phyloP scores from a whole-genome alignment of 192 early-diverging fungal genomes.

The Backusella westeae region DNA sequence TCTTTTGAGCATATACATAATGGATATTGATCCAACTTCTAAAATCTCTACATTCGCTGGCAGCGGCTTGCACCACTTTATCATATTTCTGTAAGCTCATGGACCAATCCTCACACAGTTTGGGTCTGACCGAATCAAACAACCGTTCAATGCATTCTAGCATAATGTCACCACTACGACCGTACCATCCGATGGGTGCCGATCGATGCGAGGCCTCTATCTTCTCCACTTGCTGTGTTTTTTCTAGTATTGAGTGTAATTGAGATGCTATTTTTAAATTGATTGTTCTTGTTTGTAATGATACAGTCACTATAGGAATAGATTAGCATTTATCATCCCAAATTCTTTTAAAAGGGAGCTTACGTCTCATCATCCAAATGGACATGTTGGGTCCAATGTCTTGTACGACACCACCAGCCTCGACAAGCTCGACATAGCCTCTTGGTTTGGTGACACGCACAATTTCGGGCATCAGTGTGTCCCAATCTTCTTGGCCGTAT shows the following conservation, averaged over 20 bases:
- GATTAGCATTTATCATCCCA: too few relatives aligned
- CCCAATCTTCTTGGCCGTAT: slow-evolving; percentile 28
- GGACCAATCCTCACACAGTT: slow-evolving; percentile 36
- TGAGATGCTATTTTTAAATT: slow-evolving; percentile 12
- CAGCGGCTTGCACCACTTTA: not conserved
- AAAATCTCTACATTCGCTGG: slow-evolving; percentile 28
- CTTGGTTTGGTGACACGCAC: slow-evolving; percentile 33
- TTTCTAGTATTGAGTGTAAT: slow-evolving; percentile 5
- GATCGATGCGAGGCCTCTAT: slow-evolving; percentile 25
- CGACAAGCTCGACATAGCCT: slow-evolving; percentile 35
- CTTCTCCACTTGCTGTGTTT: not conserved
- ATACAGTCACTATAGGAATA: slow-evolving; percentile 23
- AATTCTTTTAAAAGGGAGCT: not conserved
- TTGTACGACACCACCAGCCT: slow-evolving; percentile 6
- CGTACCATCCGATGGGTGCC: slow-evolving; percentile 32
- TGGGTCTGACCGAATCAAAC: slow-evolving; percentile 26
- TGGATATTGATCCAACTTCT: slow-evolving; percentile 33
- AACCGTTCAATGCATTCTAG: slow-evolving; percentile 20
- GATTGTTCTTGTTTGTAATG: slow-evolving; percentile 31
- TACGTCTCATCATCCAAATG: slow-evolving; percentile 37
- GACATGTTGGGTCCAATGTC: slow-evolving; percentile 36
- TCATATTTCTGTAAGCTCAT: slow-evolving; percentile 34
- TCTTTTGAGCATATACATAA: slow-evolving; percentile 19
- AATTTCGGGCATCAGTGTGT: slow-evolving; percentile 22
- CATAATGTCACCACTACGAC: slow-evolving; percentile 23